Evolutionary conservation across 2,329 filamentous ascomycete species (phyloP).

Genomic region (Sporothrix luriei): DNA sequence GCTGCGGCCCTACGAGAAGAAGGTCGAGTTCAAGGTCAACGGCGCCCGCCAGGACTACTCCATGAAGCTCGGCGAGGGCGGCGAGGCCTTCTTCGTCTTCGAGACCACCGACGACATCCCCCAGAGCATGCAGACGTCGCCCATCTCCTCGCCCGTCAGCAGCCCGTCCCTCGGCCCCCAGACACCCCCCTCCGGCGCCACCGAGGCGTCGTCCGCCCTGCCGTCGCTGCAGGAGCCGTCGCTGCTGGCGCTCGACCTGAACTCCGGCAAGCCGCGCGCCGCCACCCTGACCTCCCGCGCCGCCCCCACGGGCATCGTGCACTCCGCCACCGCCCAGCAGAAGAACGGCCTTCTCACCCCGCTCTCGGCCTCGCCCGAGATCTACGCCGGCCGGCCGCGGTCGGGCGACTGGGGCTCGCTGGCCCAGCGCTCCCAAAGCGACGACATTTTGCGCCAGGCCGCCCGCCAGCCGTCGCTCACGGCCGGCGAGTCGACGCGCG

Average conservation of each 20-base stretch:
- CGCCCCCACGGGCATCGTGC: constrained; percentile 49
- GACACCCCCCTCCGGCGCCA: constrained; percentile 39
- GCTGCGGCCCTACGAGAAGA: constrained; percentile 93
- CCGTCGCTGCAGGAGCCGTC: constrained; percentile 66
- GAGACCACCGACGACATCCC: constrained; percentile 91
- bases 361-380: constrained; percentile 56
- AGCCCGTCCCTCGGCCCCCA: constrained; percentile 70
- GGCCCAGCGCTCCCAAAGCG: constrained; percentile 54
- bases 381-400: constrained; percentile 50
- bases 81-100: constrained; percentile 98
- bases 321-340: constrained; percentile 41
- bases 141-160: constrained; percentile 82
- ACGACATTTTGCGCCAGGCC: constrained; percentile 56
- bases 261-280: constrained; percentile 45
- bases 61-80: constrained; percentile 97
- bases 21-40: constrained; percentile 98
- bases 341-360: constrained; percentile 55
- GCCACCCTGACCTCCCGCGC: constrained; percentile 46
- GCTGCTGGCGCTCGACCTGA: constrained; percentile 65
- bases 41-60: constrained; percentile 87
- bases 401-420: constrained; percentile 56
- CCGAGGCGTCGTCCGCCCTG: constrained; percentile 42
- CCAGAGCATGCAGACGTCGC: constrained; percentile 91
- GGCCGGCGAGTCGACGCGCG: constrained; percentile 40
- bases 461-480: constrained; percentile 46